Evolutionary conservation across 176 grass and related monocot genomes (phyloP).

Genomic region (Triticum monococcum): DNA sequence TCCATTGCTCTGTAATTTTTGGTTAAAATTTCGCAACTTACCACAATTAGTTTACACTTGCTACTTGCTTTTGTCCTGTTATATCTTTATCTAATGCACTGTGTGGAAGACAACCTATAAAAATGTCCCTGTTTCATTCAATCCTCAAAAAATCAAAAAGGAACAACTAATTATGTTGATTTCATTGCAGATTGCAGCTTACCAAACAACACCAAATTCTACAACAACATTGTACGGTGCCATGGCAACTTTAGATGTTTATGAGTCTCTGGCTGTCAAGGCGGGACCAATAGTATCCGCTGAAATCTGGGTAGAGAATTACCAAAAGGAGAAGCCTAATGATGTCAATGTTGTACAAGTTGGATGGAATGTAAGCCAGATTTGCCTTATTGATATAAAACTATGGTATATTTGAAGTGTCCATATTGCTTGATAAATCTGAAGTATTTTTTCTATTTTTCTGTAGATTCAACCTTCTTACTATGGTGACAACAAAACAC

Average conservation of each 20-base stretch:
- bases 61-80: background rate
- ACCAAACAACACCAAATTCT: background rate
- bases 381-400: background rate
- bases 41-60: background rate
- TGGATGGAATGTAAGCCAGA: background rate
- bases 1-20: background rate
- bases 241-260: constrained; percentile 22
- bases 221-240: background rate
- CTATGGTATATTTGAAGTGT: background rate
- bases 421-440: background rate
- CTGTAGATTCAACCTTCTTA: constrained; percentile 5
- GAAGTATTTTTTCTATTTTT: background rate
- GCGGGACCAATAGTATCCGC: background rate
- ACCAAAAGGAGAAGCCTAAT: background rate
- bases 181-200: background rate
- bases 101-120: background rate
- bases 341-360: background rate
- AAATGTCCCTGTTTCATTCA: background rate
- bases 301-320: background rate
- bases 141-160: background rate
- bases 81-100: background rate
- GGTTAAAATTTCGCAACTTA: background rate
- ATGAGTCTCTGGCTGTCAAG: background rate
- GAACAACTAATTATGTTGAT: background rate
- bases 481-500: constrained; percentile 16